Percentiles rank a stretch among this genome's conserved stretches.
Evolutionary conservation across 2,329 filamentous ascomycete species (phyloP).

Genomic region (Calonectria fujianensis): DNA sequence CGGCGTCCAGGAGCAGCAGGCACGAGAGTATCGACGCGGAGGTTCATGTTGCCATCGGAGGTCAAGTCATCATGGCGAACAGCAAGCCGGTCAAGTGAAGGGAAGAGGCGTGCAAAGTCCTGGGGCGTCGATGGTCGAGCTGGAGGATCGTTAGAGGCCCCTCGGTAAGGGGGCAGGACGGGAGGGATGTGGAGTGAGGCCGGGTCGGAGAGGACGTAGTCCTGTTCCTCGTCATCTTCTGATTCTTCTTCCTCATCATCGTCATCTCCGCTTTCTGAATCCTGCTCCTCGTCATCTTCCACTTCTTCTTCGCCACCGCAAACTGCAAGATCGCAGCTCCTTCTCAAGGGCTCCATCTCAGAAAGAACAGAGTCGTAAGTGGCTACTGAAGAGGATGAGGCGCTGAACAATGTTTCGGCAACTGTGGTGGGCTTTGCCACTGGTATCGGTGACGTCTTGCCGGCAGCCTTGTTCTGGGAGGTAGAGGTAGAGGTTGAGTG

Average conservation of each 20-base stretch:
- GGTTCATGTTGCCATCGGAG: constrained; percentile 95
- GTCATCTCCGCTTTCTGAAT: constrained; percentile 46
- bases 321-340: constrained; percentile 47
- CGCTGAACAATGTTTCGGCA: constrained; percentile 46
- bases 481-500: constrained; percentile 48
- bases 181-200: constrained; percentile 65
- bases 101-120: constrained; percentile 90
- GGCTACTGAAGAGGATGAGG: constrained; percentile 76
- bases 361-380: constrained; percentile 85
- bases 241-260: constrained; percentile 58
- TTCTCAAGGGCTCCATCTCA: constrained; percentile 52
- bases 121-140: constrained; percentile 86
- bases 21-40: constrained; percentile 88
- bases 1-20: constrained; percentile 74
- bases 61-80: constrained; percentile 95
- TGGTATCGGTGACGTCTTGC: constrained; percentile 39
- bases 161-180: constrained; percentile 74
- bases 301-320: constrained; percentile 52
- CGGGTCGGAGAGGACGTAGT: constrained; percentile 54
- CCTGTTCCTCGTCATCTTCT: constrained; percentile 51
- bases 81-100: constrained; percentile 85
- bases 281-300: constrained; percentile 43
- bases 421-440: constrained; percentile 38
- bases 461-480: constrained; percentile 49
- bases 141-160: constrained; percentile 76